Evolutionary conservation across 805 yeast species (phyloP).

Genomic region (Pichia nanzhaoensis): DNA sequence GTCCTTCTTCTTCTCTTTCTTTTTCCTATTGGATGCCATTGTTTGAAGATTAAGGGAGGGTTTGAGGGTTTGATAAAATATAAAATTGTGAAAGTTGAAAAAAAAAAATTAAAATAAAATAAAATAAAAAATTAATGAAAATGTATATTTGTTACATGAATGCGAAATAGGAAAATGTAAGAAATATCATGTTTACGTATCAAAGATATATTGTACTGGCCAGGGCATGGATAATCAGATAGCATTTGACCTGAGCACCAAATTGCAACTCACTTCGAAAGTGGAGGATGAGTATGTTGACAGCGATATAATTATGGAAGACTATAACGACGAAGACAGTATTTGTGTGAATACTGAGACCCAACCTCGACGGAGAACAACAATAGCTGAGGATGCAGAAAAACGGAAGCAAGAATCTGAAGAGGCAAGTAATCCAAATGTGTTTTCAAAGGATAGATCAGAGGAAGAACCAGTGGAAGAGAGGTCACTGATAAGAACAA

Average conservation of each 20-base stretch:
- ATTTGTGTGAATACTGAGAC: too few relatives aligned
- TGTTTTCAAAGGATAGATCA: neutral
- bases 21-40: constrained; percentile 51
- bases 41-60: too few relatives aligned
- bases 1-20: constrained; percentile 62
- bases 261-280: neutral
- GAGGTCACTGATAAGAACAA: constrained; percentile 5
- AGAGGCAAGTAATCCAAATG: too few relatives aligned
- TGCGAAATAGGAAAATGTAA: neutral
- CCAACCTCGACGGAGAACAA: too few relatives aligned
- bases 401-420: neutral
- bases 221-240: neutral
- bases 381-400: neutral
- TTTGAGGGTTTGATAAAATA: too few relatives aligned
- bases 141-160: neutral
- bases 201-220: neutral
- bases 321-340: constrained; percentile 3
- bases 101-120: neutral
- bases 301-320: constrained; percentile 16
- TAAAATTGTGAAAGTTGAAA: neutral
- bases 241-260: neutral
- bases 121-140: neutral
- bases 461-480: neutral
- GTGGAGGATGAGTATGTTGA: neutral
- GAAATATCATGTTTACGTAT: neutral